These are phyloP conservation scores for Solanum hybrid DNA, from an alignment of 305 asterid genomes.

Conservation along the genomic window DNA sequence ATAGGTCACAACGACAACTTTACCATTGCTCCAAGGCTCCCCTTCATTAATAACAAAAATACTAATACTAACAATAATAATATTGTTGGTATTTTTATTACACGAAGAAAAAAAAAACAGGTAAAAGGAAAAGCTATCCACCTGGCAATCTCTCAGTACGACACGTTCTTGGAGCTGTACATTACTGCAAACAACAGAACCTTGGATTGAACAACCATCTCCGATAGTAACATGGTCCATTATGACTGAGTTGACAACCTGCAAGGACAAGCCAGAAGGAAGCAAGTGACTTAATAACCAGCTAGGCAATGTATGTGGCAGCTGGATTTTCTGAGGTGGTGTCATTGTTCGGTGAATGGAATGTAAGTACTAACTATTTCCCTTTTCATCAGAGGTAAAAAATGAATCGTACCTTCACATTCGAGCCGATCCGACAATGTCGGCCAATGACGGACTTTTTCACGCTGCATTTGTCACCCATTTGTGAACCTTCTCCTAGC, in stretches of 20 bases:
- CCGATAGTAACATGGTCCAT: constrained; percentile 86
- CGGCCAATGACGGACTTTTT: constrained; percentile 94
- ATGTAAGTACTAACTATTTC: background rate
- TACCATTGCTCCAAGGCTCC: background rate
- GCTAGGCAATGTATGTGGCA: background rate
- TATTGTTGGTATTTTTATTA: background rate
- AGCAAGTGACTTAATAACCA: background rate
- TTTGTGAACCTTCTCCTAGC: constrained; percentile 88
- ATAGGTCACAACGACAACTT: background rate
- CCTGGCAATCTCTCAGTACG: constrained; percentile 88
- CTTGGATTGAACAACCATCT: constrained; percentile 94
- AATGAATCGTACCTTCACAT: constrained; percentile 61
- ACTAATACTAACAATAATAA: background rate
- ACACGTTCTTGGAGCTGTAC: constrained; percentile 95
- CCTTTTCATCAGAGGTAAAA: background rate
- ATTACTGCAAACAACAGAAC: constrained; percentile 80
- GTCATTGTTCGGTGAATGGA: background rate
- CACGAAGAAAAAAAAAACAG: background rate
- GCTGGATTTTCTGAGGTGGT: background rate
- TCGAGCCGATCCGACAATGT: constrained; percentile 95
- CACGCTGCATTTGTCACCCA: constrained; percentile 98
- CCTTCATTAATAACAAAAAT: background rate
- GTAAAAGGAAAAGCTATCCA: background rate
- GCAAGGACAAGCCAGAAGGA: constrained; percentile 7
- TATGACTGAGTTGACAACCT: constrained; percentile 84